phyloP scores from a whole-genome alignment of 2,329 filamentous ascomycete species.

The Penicillium sumatraense region DNA sequence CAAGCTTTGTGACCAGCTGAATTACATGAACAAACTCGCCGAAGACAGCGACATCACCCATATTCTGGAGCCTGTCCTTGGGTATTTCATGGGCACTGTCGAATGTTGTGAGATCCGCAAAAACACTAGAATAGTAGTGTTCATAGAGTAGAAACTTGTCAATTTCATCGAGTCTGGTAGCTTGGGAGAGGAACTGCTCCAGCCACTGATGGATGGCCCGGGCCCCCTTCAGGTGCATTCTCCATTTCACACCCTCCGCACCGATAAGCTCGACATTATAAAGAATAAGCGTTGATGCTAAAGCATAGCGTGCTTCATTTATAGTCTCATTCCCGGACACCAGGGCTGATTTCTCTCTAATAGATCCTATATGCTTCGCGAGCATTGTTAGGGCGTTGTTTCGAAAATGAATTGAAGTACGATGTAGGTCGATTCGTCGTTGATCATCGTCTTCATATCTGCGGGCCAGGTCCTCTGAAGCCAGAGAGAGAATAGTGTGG shows the following conservation, averaged over 20 bases:
- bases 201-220: slow-evolving; percentile 27
- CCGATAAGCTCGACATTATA: slow-evolving; percentile 32
- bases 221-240: slow-evolving; percentile 30
- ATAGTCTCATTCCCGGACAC: not conserved
- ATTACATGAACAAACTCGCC: slow-evolving; percentile 30
- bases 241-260: slow-evolving; percentile 25
- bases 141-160: slow-evolving; percentile 26
- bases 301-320: slow-evolving; percentile 7
- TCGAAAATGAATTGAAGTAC: slow-evolving; percentile 11
- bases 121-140: slow-evolving; percentile 32
- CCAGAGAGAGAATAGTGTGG: slow-evolving; percentile 29
- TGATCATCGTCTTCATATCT: slow-evolving; percentile 14
- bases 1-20: slow-evolving; percentile 27
- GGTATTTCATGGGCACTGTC: slow-evolving; percentile 18
- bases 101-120: slow-evolving; percentile 32
- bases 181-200: slow-evolving; percentile 13
- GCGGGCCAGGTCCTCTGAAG: slow-evolving; percentile 27
- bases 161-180: not conserved
- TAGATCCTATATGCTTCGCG: slow-evolving; percentile 8
- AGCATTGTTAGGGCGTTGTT: slow-evolving; percentile 17
- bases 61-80: slow-evolving; percentile 11
- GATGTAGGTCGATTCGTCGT: slow-evolving; percentile 8
- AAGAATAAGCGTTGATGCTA: slow-evolving; percentile 31
- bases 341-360: slow-evolving; percentile 5
- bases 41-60: slow-evolving; percentile 25